Evolutionary conservation across 208 protist species (phyloP).

Genomic region (Borovskyia barvae): DNA sequence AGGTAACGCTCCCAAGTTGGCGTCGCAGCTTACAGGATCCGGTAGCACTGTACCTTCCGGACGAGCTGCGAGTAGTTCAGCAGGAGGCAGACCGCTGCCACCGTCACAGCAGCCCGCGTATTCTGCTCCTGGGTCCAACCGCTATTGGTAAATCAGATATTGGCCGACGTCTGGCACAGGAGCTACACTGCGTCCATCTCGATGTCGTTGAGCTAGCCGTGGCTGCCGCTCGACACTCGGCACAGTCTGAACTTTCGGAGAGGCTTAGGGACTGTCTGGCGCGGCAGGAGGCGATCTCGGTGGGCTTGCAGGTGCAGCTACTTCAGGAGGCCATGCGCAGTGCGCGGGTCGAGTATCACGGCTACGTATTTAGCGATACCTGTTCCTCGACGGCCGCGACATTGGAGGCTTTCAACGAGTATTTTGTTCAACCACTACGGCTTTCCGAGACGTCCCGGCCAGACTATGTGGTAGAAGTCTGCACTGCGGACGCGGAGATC

Average conservation of each 20-base stretch:
- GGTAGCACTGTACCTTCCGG: constrained; percentile 54
- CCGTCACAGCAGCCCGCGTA: constrained; percentile 34
- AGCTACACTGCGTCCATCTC: constrained; percentile 64
- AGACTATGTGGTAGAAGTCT: constrained; percentile 57
- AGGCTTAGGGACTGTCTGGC: constrained; percentile 34
- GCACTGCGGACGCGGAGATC: constrained; percentile 35
- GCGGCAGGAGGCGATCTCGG: constrained; percentile 29
- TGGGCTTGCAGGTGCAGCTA: constrained; percentile 51
- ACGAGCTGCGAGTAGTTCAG: constrained; percentile 54
- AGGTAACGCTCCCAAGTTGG: constrained; percentile 16
- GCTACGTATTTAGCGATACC: constrained; percentile 84
- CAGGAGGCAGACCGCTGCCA: constrained; percentile 39
- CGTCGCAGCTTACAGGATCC: constrained; percentile 45
- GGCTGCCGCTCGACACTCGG: background rate
- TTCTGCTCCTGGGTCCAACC: constrained; percentile 52
- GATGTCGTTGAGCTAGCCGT: constrained; percentile 62
- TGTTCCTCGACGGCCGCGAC: constrained; percentile 16
- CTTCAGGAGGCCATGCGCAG: constrained; percentile 37
- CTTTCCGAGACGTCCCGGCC: constrained; percentile 42
- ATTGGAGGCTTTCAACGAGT: constrained; percentile 27
- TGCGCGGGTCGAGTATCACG: constrained; percentile 40
- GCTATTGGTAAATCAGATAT: constrained; percentile 58
- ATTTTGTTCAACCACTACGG: constrained; percentile 21
- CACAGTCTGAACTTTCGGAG: constrained; percentile 18
- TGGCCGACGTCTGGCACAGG: constrained; percentile 40